Evolutionary conservation across 306 rosid genomes (phyloP), one percentile per base, ranked within the genome.

Genomic region (Acmispon strigosus): DNA sequence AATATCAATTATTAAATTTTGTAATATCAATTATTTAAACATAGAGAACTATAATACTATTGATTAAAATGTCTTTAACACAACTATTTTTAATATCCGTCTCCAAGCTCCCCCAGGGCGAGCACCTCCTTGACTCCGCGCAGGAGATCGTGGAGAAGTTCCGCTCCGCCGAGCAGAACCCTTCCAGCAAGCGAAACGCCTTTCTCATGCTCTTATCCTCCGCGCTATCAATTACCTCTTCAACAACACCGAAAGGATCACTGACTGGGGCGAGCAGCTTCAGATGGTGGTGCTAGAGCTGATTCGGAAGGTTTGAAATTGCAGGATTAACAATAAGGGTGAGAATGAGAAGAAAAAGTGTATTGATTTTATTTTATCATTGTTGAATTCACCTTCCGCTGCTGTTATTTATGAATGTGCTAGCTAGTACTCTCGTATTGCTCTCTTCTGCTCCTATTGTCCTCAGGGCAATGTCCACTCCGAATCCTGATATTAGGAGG

Each of bases 351-450:
- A n/a, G n/a, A n/a, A n/a, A n/a, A n/a, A 87, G 66, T 95, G 91
- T 50, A 91, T 95, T 10, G 89, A 86, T 86, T 86, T 95, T 64
- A 95, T 95, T 42, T 89, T 91, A 4, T 64, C 96, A 0, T 74
- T 95, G 76, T 59, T 89, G 70, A 88, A 67, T 81, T 90, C 86
- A 1, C 84, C 85, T 6, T 95, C 99, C 1, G 82, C 93, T 51
- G 97, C 99, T 1, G 99, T 95, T 34, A 66, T 87, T 48, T 95
- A 95, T 39, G 99, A 95, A 69, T 95, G 97, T 64, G 99, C 99
- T 0, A n/a, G n/a, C n/a, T n/a, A 62, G 95, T 3, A 95, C 99
- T 0, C 97, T 95, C 3, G 97, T 95, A 17, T 91, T 97, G 0
- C 78, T 91, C 12, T 91, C 97, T 4, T 91, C 97, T 0, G 99